A percentile compares a stretch with the other conserved stretches of the same genome.
These are phyloP conservation scores for Kazachstania bromeliacearum DNA, from an alignment of 805 yeast species.

Conservation along the genomic window DNA sequence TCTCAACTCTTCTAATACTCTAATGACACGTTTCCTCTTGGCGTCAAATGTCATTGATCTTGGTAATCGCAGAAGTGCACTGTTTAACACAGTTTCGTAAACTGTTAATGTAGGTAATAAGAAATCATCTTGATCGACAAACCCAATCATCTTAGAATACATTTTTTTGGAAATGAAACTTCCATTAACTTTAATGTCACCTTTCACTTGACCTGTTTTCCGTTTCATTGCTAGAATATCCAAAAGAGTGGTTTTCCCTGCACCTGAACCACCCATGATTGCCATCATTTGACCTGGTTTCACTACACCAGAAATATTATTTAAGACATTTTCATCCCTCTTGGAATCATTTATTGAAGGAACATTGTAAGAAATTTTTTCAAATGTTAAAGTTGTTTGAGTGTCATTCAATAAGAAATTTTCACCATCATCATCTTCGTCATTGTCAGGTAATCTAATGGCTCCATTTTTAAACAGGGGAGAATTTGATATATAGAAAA, in stretches of 20 bases:
- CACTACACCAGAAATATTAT: conserved; percentile 62
- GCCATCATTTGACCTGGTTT: conserved; percentile 87
- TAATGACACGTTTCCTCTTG: conserved; percentile 71
- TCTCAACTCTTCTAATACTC: conserved; percentile 77
- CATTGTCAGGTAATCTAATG: conserved; percentile 19
- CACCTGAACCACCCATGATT: conserved; percentile 98
- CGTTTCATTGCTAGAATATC: conserved; percentile 86
- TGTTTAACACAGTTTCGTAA: conserved; percentile 86
- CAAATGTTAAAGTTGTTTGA: conserved; percentile 71
- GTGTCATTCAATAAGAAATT: conserved; percentile 39
- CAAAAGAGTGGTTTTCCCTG: conserved; percentile 89
- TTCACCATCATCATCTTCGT: conserved; percentile 23
- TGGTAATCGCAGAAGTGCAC: conserved; percentile 85
- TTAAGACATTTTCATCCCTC: conserved; percentile 37
- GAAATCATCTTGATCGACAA: conserved; percentile 93
- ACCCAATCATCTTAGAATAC: conserved; percentile 68
- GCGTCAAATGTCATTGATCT: conserved; percentile 61
- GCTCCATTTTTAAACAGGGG: conserved; percentile 42
- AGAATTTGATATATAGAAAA: conserved; percentile 45
- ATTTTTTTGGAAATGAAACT: conserved; percentile 29
- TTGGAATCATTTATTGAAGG: conserved; percentile 7
- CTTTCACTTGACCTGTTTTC: conserved; percentile 62
- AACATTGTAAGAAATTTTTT: conserved; percentile 48
- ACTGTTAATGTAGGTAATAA: conserved; percentile 89
- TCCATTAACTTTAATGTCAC: conserved; percentile 74